A percentile compares a stretch with the other conserved stretches of the same genome.
These are phyloP conservation scores for Alternaria consortialis DNA, from an alignment of 2,329 filamentous ascomycete genomes.

Conservation along the genomic window DNA sequence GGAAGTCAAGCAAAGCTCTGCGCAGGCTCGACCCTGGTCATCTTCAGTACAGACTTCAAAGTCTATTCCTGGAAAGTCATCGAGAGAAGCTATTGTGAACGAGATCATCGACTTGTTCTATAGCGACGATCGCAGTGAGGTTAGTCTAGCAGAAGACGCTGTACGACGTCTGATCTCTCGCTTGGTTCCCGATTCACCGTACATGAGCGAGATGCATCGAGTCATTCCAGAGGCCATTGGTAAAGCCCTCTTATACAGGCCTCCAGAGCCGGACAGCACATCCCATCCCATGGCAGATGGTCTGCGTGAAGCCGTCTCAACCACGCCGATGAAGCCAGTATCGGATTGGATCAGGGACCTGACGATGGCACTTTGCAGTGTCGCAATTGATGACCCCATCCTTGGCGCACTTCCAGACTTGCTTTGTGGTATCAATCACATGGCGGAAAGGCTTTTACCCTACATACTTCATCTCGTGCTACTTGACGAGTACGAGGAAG, in stretches of 20 bases:
- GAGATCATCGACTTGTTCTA: conserved; percentile 50
- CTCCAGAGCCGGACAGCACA: conserved; percentile 22
- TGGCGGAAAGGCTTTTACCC: conserved; percentile 79
- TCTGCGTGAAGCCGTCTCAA: conserved; percentile 30
- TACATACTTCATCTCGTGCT: conserved; percentile 87
- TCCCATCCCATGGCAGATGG: conserved; percentile 15
- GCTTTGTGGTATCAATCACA: conserved; percentile 69
- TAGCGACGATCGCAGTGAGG: conserved; percentile 51
- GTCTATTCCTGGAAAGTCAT: conserved; percentile 39
- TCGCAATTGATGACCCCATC: conserved; percentile 69
- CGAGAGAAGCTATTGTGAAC: conserved; percentile 48
- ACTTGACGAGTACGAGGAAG: conserved; percentile 69
- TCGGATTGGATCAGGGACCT: conserved; percentile 69
- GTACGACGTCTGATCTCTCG: conserved; percentile 45
- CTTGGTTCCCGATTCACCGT: conserved; percentile 29
- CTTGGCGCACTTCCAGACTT: conserved; percentile 74
- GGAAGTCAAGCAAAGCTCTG: conserved; percentile 60
- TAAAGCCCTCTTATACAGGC: conserved; percentile 37
- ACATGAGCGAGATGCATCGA: conserved; percentile 41
- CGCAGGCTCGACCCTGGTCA: conserved; percentile 40
- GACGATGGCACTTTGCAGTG: conserved; percentile 63
- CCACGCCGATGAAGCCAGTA: conserved; percentile 28
- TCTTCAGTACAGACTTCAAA: conserved; percentile 25
- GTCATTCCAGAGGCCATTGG: conserved; percentile 43
- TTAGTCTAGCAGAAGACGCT: conserved; percentile 57